Conservation (phyloP, 2,329 filamentous ascomycete species). For the Xylaria sp. region DNA sequence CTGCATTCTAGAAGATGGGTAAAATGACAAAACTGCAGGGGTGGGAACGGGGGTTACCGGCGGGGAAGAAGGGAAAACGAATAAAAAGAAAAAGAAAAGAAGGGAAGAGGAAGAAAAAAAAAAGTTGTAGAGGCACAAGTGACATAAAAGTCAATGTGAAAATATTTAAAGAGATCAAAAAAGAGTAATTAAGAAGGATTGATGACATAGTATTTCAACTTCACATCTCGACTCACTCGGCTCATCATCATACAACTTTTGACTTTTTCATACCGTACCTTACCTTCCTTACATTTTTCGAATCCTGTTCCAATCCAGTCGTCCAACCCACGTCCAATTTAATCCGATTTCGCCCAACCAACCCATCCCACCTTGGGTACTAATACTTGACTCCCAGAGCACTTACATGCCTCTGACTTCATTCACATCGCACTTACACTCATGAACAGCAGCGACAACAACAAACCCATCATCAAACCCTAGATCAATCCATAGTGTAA, state of each 20-base stretch:
- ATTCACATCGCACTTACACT: background rate
- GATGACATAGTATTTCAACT: conserved; percentile 12
- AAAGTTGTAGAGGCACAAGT: background rate
- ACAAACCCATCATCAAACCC: background rate
- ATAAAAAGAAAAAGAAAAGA: background rate
- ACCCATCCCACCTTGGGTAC: conserved; percentile 7
- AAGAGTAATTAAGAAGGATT: background rate
- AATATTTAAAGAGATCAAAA: background rate
- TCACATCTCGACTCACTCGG: background rate
- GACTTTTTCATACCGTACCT: conserved; percentile 6
- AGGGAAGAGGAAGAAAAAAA: conserved; percentile 2
- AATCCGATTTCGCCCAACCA: background rate
- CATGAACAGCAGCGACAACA: background rate
- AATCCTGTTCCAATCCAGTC: conserved; percentile 3
- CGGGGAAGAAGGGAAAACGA: background rate
- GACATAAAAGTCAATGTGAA: background rate
- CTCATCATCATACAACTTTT: conserved; percentile 12
- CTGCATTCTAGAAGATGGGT: conserved; percentile 27
- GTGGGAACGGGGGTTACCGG: background rate
- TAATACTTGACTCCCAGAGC: background rate
- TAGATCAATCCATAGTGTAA: background rate
- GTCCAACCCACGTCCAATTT: background rate
- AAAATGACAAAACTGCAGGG: conserved; percentile 10
- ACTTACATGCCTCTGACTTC: background rate
- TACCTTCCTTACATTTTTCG: background rate